Evolutionary conservation across 192 early-diverging fungal species (phyloP).

Genomic region (Coemansia sp.): DNA sequence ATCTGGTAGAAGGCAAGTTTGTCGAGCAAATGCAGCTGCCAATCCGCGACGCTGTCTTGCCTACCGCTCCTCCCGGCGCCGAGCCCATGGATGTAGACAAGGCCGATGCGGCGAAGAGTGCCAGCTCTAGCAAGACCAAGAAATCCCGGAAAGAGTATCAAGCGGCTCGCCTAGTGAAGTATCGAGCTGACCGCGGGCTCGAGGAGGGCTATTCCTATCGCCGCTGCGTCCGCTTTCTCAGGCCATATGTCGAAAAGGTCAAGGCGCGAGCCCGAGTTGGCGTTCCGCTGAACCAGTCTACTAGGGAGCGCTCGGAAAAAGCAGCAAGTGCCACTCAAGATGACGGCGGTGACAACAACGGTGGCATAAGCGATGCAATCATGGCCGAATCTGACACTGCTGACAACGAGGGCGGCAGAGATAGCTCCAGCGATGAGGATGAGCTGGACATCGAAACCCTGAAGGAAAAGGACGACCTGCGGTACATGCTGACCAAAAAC

Average conservation of each 20-base stretch:
- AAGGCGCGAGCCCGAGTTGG: conserved; percentile 21
- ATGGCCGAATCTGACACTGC: background rate
- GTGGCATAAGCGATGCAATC: background rate
- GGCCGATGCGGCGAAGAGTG: background rate
- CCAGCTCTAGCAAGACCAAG: background rate
- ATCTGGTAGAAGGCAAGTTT: conserved; percentile 9
- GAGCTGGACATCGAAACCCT: conserved; percentile 7
- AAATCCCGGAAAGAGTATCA: background rate
- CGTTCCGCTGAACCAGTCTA: conserved; percentile 20
- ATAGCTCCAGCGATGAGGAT: conserved; percentile 36
- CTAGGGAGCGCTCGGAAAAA: background rate
- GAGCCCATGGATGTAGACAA: background rate
- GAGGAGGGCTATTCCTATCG: conserved; percentile 25
- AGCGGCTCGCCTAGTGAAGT: background rate
- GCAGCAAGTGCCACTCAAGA: background rate
- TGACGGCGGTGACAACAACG: background rate
- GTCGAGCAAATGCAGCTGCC: conserved; percentile 32
- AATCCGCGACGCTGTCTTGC: conserved; percentile 10
- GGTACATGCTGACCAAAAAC: conserved; percentile 29
- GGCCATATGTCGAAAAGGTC: conserved; percentile 23
- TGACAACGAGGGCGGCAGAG: background rate
- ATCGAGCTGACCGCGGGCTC: background rate
- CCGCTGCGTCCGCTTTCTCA: conserved; percentile 48
- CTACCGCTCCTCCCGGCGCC: background rate
- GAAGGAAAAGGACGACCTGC: conserved; percentile 44